Evolutionary conservation across 1,284 basidiomycete species (phyloP).

Genomic region (Pterulicium gracile): DNA sequence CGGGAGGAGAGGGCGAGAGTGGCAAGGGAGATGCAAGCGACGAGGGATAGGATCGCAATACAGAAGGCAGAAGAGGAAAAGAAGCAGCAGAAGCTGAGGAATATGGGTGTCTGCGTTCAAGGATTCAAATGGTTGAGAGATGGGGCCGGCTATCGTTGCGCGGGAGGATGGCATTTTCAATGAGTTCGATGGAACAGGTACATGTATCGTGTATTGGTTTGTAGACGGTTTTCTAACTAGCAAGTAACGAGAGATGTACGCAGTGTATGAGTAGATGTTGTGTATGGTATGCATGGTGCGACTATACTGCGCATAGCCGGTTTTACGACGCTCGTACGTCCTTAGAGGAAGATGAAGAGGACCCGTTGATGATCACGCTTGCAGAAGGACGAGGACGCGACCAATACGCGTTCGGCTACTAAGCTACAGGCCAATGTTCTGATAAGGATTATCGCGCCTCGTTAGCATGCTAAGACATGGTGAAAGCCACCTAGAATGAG

Average conservation of each 20-base stretch:
- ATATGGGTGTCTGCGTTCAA: slow-evolving; percentile 12
- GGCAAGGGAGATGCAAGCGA: slow-evolving; percentile 5
- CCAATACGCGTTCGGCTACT: no score
- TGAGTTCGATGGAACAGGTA: slow-evolving; percentile 5
- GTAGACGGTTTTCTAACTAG: neutral
- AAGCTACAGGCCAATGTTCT: no score
- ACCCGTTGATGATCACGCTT: no score
- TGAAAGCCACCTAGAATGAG: no score
- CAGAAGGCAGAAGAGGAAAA: slow-evolving; percentile 1
- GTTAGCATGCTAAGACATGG: no score
- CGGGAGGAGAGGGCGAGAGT: slow-evolving; percentile 9
- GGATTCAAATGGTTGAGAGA: slow-evolving; percentile 14
- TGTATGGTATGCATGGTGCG: slow-evolving; percentile 4
- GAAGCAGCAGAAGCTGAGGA: slow-evolving; percentile 11
- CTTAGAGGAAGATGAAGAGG: no score
- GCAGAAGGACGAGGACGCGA: no score
- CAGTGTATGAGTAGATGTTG: neutral
- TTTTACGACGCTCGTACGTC: no score
- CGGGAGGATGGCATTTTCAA: slow-evolving; percentile 12
- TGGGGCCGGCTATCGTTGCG: slow-evolving; percentile 12
- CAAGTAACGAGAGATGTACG: neutral
- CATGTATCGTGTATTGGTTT: slow-evolving; percentile 1
- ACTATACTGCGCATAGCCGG: no score
- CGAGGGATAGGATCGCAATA: slow-evolving; percentile 9
- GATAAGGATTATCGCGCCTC: no score